Conservation (phyloP, 208 protist species). For the Novymonas esmeraldas region DNA sequence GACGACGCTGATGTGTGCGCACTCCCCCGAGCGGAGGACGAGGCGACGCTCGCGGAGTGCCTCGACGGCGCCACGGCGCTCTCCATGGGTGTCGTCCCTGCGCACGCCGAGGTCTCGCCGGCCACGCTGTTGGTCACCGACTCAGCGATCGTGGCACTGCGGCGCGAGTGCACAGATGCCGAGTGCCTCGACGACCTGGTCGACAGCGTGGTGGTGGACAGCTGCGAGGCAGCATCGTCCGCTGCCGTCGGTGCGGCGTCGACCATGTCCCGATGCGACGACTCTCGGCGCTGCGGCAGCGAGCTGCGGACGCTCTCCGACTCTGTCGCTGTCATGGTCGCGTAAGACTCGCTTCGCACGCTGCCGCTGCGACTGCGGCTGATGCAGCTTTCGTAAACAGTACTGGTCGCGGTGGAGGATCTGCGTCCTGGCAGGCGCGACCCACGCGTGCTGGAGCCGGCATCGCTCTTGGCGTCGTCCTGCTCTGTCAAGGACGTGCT, state of each 20-base stretch:
- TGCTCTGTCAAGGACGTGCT: neutral
- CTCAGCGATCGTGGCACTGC: neutral
- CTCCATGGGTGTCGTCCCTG: neutral
- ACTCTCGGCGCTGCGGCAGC: conserved; percentile 19
- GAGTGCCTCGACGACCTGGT: neutral
- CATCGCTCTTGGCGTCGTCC: conserved; percentile 8
- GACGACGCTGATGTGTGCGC: neutral
- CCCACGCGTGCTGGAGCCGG: conserved; percentile 8
- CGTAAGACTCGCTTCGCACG: conserved; percentile 3
- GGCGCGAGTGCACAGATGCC: neutral
- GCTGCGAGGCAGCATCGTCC: neutral
- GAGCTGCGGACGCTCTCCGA: conserved; percentile 23
- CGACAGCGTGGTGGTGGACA: neutral
- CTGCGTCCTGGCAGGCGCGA: conserved; percentile 25
- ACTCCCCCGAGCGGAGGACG: neutral
- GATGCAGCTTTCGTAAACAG: too few relatives aligned
- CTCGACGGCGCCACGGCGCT: neutral
- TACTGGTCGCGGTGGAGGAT: neutral
- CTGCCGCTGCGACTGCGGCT: conserved; percentile 3
- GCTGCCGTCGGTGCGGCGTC: neutral
- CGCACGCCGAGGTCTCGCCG: neutral
- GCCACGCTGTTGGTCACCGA: neutral
- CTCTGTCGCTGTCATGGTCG: too few relatives aligned
- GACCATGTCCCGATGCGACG: too few relatives aligned
- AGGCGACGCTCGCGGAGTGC: neutral